These are phyloP conservation scores for Eimeria zaria DNA, from an alignment of 169 alveolate species.

Conservation along the genomic window DNA sequence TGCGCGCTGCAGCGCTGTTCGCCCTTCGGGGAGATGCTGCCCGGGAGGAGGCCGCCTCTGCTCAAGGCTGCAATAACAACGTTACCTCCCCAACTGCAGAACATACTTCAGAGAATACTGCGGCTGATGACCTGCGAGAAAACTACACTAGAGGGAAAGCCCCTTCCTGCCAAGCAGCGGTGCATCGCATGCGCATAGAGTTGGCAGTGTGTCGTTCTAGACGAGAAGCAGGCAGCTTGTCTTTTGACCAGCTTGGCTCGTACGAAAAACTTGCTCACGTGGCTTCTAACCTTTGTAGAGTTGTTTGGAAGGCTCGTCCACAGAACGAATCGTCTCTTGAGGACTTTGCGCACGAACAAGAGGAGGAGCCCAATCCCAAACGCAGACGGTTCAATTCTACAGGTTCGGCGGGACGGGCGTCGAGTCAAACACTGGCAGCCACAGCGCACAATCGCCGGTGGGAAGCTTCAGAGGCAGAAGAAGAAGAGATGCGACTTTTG, in stretches of 20 bases:
- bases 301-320: background rate
- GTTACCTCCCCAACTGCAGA: background rate
- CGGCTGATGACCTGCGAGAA: background rate
- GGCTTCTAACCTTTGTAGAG: slow-evolving; percentile 16
- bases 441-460: slow-evolving; percentile 62
- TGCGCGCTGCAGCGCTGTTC: slow-evolving; percentile 53
- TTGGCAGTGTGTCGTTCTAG: slow-evolving; percentile 49
- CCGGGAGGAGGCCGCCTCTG: background rate
- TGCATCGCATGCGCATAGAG: slow-evolving; percentile 23
- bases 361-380: slow-evolving; percentile 18
- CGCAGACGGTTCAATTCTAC: slow-evolving; percentile 15
- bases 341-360: background rate
- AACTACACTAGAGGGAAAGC: background rate
- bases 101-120: background rate
- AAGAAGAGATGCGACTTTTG: slow-evolving; percentile 24
- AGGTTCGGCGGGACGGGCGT: background rate
- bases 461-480: slow-evolving; percentile 49
- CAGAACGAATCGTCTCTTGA: background rate
- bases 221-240: slow-evolving; percentile 23
- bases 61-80: background rate
- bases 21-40: background rate
- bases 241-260: slow-evolving; percentile 30
- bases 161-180: background rate
- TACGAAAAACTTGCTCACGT: background rate
- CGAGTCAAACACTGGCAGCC: background rate